Base-by-base conservation (phyloP, 73 alveolate species). In the Paramecium biaurelia region DNA sequence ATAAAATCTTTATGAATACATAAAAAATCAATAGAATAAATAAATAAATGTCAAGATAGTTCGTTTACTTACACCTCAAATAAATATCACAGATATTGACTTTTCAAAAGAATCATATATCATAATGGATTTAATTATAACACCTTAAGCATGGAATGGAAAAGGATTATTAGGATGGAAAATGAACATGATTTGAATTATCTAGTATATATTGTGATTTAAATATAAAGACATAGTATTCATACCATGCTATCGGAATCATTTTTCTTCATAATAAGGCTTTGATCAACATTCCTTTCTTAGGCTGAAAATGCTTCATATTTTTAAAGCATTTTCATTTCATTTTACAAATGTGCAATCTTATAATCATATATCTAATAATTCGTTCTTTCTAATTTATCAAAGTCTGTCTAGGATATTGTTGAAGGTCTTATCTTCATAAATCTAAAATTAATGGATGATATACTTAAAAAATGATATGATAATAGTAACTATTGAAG, bases 11-110 rank as follows among this genome's bases (percentile, higher is more conserved):
- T 53, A 92, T 99, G 98, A 28, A 92, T 94, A 47, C 85, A 92
- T 10, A 95, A 93, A 15, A 94, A 98, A 24, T 99, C 99, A 15
- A 99, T 99, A 11, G 14, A 53, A 53, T 53, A 53, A 53, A 18
- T 5, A 53, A 5, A 21, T 53, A 53, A 53, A 53, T 53, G 68
- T 53, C 4, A 53, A 53, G 8, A 53, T 53, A 2, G 34, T 53
- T 18, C 68, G 93, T 53, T 18, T 53, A 18, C 30, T 53, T 6
- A 18, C 68, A 15, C 32, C 30, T 0, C 4, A 15, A 53, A 9
- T 21, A 53, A 53, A 20, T 23, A 9, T 18, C 72, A 32, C 88
- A 89, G 82, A 99, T 98, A 6, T 76, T 59, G 93, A 86, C 35
- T 57, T 35, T 58, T 59, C 47, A 35, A 38, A 63, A 53, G 88